Evolutionary conservation across 805 yeast species (phyloP).

Genomic region (Wickerhamomyces tratensis): DNA sequence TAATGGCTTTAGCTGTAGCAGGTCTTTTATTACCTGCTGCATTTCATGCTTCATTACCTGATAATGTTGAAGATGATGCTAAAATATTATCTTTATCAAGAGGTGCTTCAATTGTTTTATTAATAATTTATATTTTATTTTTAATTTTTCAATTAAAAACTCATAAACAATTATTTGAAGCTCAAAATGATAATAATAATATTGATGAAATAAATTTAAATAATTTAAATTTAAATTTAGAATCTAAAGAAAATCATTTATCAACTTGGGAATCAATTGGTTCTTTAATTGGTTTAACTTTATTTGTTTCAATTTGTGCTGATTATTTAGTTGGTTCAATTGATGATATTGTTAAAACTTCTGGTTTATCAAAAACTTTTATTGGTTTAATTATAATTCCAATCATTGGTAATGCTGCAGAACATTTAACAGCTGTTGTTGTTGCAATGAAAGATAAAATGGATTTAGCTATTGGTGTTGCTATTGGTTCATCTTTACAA

Average conservation of each 20-base stretch:
- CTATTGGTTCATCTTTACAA: slow-evolving; percentile 92
- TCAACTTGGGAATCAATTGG: slow-evolving; percentile 43
- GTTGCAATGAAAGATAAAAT: slow-evolving; percentile 95
- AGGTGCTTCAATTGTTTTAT: slow-evolving; percentile 73
- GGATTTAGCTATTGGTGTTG: slow-evolving; percentile 96
- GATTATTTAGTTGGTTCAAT: slow-evolving; percentile 91
- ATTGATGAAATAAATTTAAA: slow-evolving; percentile 20
- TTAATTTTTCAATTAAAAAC: slow-evolving; percentile 83
- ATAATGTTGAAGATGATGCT: slow-evolving; percentile 23
- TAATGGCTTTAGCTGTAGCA: slow-evolving; percentile 84
- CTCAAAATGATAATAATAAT: slow-evolving; percentile 31
- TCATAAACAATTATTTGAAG: slow-evolving; percentile 69
- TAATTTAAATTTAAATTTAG: slow-evolving; percentile 6
- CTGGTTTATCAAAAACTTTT: slow-evolving; percentile 89
- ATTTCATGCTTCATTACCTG: slow-evolving; percentile 72
- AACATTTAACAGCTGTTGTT: slow-evolving; percentile 92
- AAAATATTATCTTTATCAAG: slow-evolving; percentile 70
- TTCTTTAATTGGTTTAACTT: slow-evolving; percentile 52
- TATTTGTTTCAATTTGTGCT: slow-evolving; percentile 82
- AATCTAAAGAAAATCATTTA: slow-evolving; percentile 27
- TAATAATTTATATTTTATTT: slow-evolving; percentile 69
- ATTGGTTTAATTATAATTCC: slow-evolving; percentile 92
- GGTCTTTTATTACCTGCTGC: slow-evolving; percentile 94
- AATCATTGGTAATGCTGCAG: slow-evolving; percentile 97
- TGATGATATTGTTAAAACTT: slow-evolving; percentile 73